Conservation (phyloP, 1,284 basidiomycete species). For the Ustanciosporium gigantosporum region DNA sequence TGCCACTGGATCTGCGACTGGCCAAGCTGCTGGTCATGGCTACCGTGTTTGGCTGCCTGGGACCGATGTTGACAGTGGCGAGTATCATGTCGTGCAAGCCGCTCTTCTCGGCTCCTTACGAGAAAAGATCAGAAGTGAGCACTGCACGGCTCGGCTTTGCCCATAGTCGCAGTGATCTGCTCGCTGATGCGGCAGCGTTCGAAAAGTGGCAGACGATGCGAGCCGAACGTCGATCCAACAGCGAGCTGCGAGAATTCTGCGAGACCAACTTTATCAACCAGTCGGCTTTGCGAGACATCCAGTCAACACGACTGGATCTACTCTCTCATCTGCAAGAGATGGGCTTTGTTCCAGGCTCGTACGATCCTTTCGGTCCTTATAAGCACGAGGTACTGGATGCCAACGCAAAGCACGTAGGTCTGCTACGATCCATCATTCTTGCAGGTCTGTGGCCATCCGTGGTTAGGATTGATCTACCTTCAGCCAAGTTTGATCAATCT, state of each 20-base stretch:
- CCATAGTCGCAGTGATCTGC: slow-evolving; percentile 75
- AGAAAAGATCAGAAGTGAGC: slow-evolving; percentile 78
- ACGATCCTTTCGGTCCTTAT: slow-evolving; percentile 40
- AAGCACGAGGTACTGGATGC: slow-evolving; percentile 59
- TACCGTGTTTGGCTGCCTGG: slow-evolving; percentile 55
- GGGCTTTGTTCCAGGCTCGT: slow-evolving; percentile 68
- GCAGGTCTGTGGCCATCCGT: slow-evolving; percentile 65
- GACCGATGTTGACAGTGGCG: slow-evolving; percentile 63
- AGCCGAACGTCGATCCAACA: slow-evolving; percentile 65
- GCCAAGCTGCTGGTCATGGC: slow-evolving; percentile 70
- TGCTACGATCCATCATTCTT: slow-evolving; percentile 49
- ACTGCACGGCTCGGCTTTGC: slow-evolving; percentile 60
- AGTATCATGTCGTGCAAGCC: slow-evolving; percentile 86
- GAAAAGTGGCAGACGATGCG: slow-evolving; percentile 70
- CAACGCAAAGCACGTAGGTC: slow-evolving; percentile 33
- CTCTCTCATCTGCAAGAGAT: slow-evolving; percentile 73
- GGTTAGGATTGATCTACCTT: slow-evolving; percentile 48
- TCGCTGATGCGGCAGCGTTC: slow-evolving; percentile 80
- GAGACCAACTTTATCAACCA: slow-evolving; percentile 85
- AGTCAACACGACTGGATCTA: slow-evolving; percentile 77
- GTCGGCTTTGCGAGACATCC: slow-evolving; percentile 78
- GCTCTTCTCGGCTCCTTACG: slow-evolving; percentile 78
- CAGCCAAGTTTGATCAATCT: slow-evolving; percentile 51
- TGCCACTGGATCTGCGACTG: slow-evolving; percentile 86
- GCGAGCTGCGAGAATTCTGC: slow-evolving; percentile 71